These are phyloP conservation scores for Globisporangium barbulae DNA, from an alignment of 352 stramenopile genomes.

Conservation along the genomic window DNA sequence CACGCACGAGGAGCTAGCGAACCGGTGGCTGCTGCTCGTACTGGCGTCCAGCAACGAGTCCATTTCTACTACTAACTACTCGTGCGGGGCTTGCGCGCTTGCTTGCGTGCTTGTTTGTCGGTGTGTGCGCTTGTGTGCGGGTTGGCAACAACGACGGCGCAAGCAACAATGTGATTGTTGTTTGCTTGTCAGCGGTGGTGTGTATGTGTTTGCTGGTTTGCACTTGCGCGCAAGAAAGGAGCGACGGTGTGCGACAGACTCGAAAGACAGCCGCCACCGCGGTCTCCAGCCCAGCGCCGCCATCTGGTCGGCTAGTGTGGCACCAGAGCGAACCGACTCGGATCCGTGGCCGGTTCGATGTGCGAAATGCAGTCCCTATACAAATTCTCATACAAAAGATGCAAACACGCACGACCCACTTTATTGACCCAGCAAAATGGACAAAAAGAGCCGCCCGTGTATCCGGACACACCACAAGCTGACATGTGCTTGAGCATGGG, in stretches of 20 bases:
- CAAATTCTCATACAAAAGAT: neutral
- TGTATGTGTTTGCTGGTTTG: neutral
- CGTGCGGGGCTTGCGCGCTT: neutral
- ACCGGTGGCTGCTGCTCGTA: constrained; percentile 2
- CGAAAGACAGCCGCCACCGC: neutral
- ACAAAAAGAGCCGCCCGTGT: neutral
- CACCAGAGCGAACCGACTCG: neutral
- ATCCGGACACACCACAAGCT: neutral
- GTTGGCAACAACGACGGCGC: neutral
- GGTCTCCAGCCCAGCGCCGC: constrained; percentile 5
- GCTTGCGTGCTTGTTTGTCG: neutral
- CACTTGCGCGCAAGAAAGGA: neutral
- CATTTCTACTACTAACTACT: constrained; percentile 4
- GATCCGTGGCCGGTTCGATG: neutral
- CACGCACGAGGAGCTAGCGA: neutral
- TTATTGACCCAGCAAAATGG: neutral
- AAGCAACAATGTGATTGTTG: constrained; percentile 3
- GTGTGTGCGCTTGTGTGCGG: neutral
- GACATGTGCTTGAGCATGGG: too few species aligned
- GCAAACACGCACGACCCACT: neutral
- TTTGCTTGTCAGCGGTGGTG: neutral
- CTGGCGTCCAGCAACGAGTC: constrained; percentile 12
- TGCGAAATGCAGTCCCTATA: neutral
- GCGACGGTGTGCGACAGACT: constrained; percentile 4
- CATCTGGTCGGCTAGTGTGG: neutral